These are phyloP conservation scores for Talaromyces marneffei DNA, from an alignment of 2,329 filamentous ascomycete genomes.

Conservation along the genomic window DNA sequence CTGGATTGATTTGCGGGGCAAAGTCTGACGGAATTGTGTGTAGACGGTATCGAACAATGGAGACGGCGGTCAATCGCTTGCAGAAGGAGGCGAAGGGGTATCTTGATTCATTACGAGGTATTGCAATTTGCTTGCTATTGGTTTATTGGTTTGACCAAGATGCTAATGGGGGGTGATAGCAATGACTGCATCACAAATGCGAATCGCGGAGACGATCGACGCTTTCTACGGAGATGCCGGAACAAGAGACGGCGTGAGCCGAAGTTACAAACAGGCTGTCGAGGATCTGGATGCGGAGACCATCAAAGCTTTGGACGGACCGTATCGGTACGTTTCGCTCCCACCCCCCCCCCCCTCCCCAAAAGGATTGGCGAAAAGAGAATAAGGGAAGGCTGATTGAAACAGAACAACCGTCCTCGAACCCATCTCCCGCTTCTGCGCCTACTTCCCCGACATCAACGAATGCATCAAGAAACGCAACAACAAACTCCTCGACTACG, in stretches of 20 bases:
- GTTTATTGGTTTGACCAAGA: background rate
- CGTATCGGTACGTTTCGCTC: slow-evolving; percentile 68
- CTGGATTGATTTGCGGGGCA: background rate
- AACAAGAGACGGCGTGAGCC: slow-evolving; percentile 86
- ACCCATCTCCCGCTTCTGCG: slow-evolving; percentile 91
- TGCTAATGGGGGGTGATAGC: slow-evolving; percentile 48
- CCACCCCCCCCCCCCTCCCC: background rate
- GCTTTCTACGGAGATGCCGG: slow-evolving; percentile 97
- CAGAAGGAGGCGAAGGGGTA: slow-evolving; percentile 99
- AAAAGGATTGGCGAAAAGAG: background rate
- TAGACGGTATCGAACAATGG: slow-evolving; percentile 95
- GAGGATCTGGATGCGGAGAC: slow-evolving; percentile 97
- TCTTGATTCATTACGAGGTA: slow-evolving; percentile 86
- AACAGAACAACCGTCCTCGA: slow-evolving; percentile 81
- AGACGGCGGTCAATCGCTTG: slow-evolving; percentile 81
- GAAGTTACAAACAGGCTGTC: slow-evolving; percentile 97
- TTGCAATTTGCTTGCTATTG: no score
- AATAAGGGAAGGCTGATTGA: background rate
- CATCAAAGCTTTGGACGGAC: slow-evolving; percentile 95
- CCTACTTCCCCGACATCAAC: slow-evolving; percentile 98
- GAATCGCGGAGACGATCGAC: slow-evolving; percentile 98
- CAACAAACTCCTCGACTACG: slow-evolving; percentile 97
- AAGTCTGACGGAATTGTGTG: slow-evolving; percentile 33
- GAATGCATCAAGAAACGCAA: slow-evolving; percentile 99
- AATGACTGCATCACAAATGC: slow-evolving; percentile 99